Conservation (phyloP, 2,329 filamentous ascomycete species). For the Stagonosporopsis vannaccii region DNA sequence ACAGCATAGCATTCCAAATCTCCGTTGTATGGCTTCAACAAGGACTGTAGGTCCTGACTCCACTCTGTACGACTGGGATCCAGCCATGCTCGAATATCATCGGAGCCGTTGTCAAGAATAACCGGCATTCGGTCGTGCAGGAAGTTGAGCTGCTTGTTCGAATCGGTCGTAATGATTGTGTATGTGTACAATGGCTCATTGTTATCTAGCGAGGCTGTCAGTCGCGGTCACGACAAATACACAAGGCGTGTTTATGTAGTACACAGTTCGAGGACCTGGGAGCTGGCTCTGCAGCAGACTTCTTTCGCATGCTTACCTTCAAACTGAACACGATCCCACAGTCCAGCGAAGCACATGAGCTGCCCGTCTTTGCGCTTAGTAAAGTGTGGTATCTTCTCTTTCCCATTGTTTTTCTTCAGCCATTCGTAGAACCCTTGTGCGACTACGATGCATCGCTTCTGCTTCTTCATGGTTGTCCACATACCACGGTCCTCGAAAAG, state of each 20-base stretch:
- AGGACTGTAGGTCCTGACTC: conserved; percentile 76
- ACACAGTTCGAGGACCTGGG: conserved; percentile 27
- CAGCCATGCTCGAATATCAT: conserved; percentile 76
- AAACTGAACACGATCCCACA: conserved; percentile 89
- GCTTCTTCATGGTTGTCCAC: conserved; percentile 91
- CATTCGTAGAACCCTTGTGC: conserved; percentile 97
- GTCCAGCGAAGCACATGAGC: conserved; percentile 86
- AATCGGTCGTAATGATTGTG: conserved; percentile 89
- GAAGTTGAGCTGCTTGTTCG: conserved; percentile 82
- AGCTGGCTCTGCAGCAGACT: conserved; percentile 20
- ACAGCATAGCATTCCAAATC: conserved; percentile 88
- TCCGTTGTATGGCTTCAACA: conserved; percentile 80
- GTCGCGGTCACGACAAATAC: conserved; percentile 20
- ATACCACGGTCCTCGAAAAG: conserved; percentile 77
- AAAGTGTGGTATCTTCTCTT: conserved; percentile 85
- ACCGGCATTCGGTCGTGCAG: conserved; percentile 97
- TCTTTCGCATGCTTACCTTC: conserved; percentile 63
- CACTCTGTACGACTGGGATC: conserved; percentile 76
- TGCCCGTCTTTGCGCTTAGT: conserved; percentile 81
- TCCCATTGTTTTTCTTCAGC: conserved; percentile 78
- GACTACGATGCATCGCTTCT: conserved; percentile 85
- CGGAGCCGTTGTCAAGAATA: conserved; percentile 78
- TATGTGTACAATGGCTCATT: conserved; percentile 83
- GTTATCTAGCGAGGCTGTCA: conserved; percentile 56
- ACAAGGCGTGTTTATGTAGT: conserved; percentile 30